These are phyloP conservation scores for Vitellaria paradoxa DNA, from an alignment of 179 eudicot genomes.

Conservation along the genomic window DNA sequence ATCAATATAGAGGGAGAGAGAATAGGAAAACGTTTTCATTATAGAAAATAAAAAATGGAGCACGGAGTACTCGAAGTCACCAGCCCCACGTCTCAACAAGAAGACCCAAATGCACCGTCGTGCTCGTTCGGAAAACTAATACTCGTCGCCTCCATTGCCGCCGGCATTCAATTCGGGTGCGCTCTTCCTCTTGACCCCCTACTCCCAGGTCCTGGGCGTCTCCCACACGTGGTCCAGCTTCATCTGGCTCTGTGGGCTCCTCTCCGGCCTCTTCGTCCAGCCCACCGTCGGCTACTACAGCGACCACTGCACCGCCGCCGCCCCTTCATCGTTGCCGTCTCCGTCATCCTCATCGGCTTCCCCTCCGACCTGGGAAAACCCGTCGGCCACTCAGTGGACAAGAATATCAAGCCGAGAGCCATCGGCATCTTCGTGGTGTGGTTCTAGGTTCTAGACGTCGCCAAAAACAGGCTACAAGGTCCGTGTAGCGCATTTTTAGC, in stretches of 20 bases:
- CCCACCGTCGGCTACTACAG: constrained; percentile 79
- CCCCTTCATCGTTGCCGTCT: constrained; percentile 66
- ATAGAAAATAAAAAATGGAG: background rate
- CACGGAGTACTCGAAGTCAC: background rate
- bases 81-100: background rate
- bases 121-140: constrained; percentile 36
- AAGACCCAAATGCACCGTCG: background rate
- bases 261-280: constrained; percentile 84
- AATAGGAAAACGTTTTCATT: too few relatives aligned
- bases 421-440: constrained; percentile 58
- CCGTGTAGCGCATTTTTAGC: constrained; percentile 43
- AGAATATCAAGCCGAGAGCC: constrained; percentile 42
- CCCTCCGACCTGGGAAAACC: too few relatives aligned
- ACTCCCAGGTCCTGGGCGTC: constrained; percentile 72
- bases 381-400: constrained; percentile 57
- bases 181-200: constrained; percentile 79
- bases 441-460: constrained; percentile 74
- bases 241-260: constrained; percentile 88
- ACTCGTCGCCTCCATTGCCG: constrained; percentile 72
- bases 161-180: constrained; percentile 87
- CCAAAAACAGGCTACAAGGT: constrained; percentile 63
- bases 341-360: constrained; percentile 35
- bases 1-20: too few relatives aligned
- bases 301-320: constrained; percentile 76
- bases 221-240: constrained; percentile 66